Evolutionary conservation across 768 basidiomycete genomes (phyloP), one percentile per base, ranked within the genome.

Genomic region (Russula earlei): DNA sequence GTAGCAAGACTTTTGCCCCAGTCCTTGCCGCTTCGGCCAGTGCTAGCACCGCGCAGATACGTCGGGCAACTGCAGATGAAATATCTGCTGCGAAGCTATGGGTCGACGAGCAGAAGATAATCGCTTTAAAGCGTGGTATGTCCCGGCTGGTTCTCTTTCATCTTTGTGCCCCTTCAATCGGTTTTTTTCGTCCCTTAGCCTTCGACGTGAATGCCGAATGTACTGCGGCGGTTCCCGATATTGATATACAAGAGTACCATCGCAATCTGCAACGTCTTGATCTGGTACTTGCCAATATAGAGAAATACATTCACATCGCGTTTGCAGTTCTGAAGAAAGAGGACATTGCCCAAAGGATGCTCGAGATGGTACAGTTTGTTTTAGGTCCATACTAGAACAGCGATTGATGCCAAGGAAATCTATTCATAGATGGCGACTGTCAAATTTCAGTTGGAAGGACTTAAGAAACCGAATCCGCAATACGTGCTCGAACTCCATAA

Each of bases 401-500:
- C 33, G 11, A 24, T 29, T 43, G 12, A 57, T 15, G 1, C 5
- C 11, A 11, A 5, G 2, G 46, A 38, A 10, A 7, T 31, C 29
- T 19, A 1, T 6, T 8, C 25, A 34, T 27, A 61, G 60, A 54
- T 53, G 34, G 42, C 50, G 29, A 33, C 34, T 3, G 31, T 49
- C 14, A 51, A 51, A 41, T 48, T 22, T 40, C 60, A 61, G 34
- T 14, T 50, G 14, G 49, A 61, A 10, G 52, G 55, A 31, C 20
- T 49, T 2, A 33, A 46, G 17, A 55, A 25, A 6, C 34, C 44
- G 2, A 49, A 48, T 14, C 60, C 60, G 5, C 53, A 53, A 34
- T 61, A 42, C 14, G 34, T 55, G 15, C 52, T 61, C 5, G 60
- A 61, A 14, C 45, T 61, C 22, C 49, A 59, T 29, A 55, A 47